Evolutionary conservation across 2,329 filamentous ascomycete species (phyloP).

Genomic region (Botrytis pseudocinerea): DNA sequence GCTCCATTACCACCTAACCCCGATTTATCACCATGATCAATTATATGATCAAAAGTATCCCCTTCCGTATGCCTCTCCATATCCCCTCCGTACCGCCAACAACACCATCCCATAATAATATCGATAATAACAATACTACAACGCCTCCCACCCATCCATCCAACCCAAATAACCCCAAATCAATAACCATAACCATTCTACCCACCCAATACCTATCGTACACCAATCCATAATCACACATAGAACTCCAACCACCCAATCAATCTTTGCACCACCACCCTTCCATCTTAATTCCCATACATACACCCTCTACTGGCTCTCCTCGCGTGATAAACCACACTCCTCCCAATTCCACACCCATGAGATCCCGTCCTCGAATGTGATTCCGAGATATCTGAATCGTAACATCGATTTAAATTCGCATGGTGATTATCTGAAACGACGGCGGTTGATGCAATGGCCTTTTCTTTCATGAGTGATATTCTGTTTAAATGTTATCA

Average conservation of each 20-base stretch:
- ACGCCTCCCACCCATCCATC: neutral
- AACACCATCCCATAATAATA: neutral
- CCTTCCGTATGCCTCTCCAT: neutral
- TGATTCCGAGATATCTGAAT: conserved; percentile 24
- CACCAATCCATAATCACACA: conserved; percentile 17
- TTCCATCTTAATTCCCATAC: conserved; percentile 4
- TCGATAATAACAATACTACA: neutral
- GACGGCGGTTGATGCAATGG: conserved; percentile 39
- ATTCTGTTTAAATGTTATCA: conserved; percentile 28
- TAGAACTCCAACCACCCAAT: neutral
- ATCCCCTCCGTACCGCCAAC: neutral
- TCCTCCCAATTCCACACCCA: conserved; percentile 32
- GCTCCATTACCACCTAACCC: neutral
- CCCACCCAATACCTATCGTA: conserved; percentile 8
- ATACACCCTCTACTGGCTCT: conserved; percentile 33
- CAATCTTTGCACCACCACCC: neutral
- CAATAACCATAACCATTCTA: neutral
- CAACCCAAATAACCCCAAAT: neutral
- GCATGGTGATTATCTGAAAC: conserved; percentile 30
- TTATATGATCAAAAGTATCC: neutral
- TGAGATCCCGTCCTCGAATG: conserved; percentile 30
- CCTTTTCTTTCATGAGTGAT: conserved; percentile 40
- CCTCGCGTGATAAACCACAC: conserved; percentile 35
- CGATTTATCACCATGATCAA: neutral
- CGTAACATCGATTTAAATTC: conserved; percentile 20